Base-by-base conservation (phyloP, 495 filamentous ascomycete genomes). In the Aspergillus wentii region DNA sequence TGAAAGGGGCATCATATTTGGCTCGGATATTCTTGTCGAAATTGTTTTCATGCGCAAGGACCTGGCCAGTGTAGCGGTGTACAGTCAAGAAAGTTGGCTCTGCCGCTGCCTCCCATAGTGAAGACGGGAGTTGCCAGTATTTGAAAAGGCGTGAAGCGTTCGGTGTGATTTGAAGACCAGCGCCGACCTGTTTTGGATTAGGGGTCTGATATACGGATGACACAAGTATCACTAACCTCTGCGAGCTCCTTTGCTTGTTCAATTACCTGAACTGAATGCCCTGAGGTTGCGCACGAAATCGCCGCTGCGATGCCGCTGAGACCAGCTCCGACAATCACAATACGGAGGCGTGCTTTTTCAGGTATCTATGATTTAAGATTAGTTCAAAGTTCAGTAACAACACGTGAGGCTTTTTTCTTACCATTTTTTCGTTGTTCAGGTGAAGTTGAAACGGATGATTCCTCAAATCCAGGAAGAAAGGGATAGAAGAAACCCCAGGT, bases 231-330 rank as follows among this genome's bases (percentile, higher is more conserved):
- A n/a, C n/a, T n/a, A n/a, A n/a, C 72, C 49, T 83, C 78, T 19
- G 68, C 72, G n/a, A 84, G 66, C 19, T 73, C 69, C 30, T 62
- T 55, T n/a, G 79, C 78, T 34, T 71, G 62, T 51, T 88, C 83
- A 33, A 86, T 66, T 9, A 88, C 65, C 1, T 58, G 51, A 13
- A 86, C 79, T 8, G 54, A 44, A 57, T 86, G 83, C 11, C 81
- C 82, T 6, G 74, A 62, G 10, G 77, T 66, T 5, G 71, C 64
- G 43, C 71, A 62, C 8, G 76, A 64, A 44, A 86, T 82, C 4
- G 82, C 82, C 0, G 80, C 72, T 11, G 71, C 74, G 14, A 88
- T 68, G 4, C 83, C 83, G 26, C 74, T 74, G n/a, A 88, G 70
- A 19, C 65, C 65, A 10, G 65, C 63, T 35, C 61, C 63, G 32